Conservation (phyloP, 768 basidiomycete species). For the Chalciporus piperatus region DNA sequence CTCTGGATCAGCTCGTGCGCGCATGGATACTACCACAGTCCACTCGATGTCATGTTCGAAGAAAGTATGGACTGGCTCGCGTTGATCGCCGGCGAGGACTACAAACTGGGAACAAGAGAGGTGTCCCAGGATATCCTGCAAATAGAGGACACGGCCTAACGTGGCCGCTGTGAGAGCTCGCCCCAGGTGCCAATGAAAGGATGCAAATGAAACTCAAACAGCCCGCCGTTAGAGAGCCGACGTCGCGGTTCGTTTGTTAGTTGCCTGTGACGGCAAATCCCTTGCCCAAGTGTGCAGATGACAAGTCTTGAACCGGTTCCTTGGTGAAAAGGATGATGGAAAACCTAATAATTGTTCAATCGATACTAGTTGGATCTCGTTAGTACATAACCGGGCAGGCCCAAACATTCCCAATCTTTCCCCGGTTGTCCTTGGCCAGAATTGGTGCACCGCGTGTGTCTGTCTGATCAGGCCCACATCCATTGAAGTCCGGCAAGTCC, state of each 20-base stretch:
- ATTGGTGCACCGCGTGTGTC: conserved; percentile 26
- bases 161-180: conserved; percentile 30
- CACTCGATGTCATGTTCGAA: background rate
- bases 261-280: conserved; percentile 15
- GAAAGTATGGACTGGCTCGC: background rate
- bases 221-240: conserved; percentile 25
- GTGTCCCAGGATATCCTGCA: background rate
- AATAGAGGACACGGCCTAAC: conserved; percentile 15
- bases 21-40: too few species aligned
- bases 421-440: conserved; percentile 24
- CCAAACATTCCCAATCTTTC: background rate
- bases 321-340: conserved; percentile 5
- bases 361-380: conserved; percentile 15
- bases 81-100: background rate
- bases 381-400: conserved; percentile 5
- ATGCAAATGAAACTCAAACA: conserved; percentile 28
- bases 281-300: background rate
- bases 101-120: background rate
- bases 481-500: conserved; percentile 24
- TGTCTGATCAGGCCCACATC: conserved; percentile 25
- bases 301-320: conserved; percentile 15
- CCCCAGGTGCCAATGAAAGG: background rate
- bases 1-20: background rate
- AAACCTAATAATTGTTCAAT: conserved; percentile 10
- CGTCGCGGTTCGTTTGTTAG: conserved; percentile 16